Percentiles rank a stretch among this genome's conserved stretches.
These are phyloP conservation scores for Kurtzmaniella cleridarum DNA, from an alignment of 805 yeast genomes.

Conservation along the genomic window DNA sequence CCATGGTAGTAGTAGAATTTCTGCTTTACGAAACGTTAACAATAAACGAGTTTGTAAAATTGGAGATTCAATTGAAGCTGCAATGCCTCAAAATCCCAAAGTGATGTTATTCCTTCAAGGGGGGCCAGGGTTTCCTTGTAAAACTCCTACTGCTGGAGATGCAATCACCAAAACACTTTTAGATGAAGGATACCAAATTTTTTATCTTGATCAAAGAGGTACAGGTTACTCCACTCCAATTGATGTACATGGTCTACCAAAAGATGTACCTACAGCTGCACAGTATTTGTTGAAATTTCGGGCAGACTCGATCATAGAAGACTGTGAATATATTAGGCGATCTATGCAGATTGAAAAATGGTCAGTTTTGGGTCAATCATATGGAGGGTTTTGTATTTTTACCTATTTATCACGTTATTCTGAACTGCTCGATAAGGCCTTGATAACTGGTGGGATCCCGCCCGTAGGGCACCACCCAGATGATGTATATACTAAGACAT, in stretches of 20 bases:
- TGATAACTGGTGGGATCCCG: conserved; percentile 57
- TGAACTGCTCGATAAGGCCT: conserved; percentile 34
- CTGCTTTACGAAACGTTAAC: too few species aligned
- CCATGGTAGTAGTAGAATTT: too few species aligned
- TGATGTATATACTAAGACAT: conserved; percentile 46
- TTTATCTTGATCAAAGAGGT: conserved; percentile 56
- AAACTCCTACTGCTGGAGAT: conserved; percentile 30
- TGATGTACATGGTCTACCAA: conserved; percentile 18
- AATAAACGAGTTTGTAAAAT: too few species aligned
- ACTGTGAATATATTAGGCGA: conserved; percentile 42
- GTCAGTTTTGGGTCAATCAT: conserved; percentile 52
- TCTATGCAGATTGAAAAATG: conserved; percentile 35
- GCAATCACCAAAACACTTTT: conserved; percentile 34
- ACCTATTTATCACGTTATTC: conserved; percentile 46
- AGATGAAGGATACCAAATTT: conserved; percentile 37
- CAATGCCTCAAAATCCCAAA: conserved; percentile 23
- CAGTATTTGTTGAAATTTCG: conserved; percentile 41
- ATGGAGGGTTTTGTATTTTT: conserved; percentile 49
- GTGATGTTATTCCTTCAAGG: conserved; percentile 44
- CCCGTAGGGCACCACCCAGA: conserved; percentile 42
- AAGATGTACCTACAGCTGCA: conserved; percentile 12
- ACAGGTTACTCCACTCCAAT: conserved; percentile 51
- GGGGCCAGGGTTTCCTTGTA: conserved; percentile 49
- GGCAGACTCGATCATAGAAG: conserved; percentile 49
- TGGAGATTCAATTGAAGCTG: too few species aligned